These are phyloP conservation scores for Coccinonectria pachysandricola DNA, from an alignment of 2,329 filamentous ascomycete genomes.

Conservation along the genomic window DNA sequence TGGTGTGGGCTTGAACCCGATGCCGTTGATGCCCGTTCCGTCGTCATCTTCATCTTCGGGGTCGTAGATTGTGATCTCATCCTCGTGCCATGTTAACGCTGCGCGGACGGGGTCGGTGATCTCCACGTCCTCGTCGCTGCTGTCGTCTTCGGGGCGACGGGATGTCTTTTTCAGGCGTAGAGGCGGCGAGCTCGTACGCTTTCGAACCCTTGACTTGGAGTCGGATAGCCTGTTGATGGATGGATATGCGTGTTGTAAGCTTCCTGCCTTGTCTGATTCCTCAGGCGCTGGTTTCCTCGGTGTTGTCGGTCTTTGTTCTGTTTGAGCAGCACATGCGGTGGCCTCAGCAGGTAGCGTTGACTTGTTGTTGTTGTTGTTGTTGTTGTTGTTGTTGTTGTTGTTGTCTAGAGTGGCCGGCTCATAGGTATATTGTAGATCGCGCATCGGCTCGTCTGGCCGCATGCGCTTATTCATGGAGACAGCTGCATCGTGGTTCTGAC, in stretches of 20 bases:
- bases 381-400: background rate
- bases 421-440: too few relatives aligned
- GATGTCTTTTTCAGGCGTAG: slow-evolving; percentile 18
- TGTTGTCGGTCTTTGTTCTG: too few relatives aligned
- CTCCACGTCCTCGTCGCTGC: slow-evolving; percentile 23
- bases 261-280: slow-evolving; percentile 7
- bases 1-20: slow-evolving; percentile 55
- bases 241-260: slow-evolving; percentile 25
- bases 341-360: too few relatives aligned
- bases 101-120: slow-evolving; percentile 45
- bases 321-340: too few relatives aligned
- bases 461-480: too few relatives aligned
- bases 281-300: too few relatives aligned
- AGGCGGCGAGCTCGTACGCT: slow-evolving; percentile 30
- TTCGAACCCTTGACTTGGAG: slow-evolving; percentile 27
- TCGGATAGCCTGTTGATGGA: slow-evolving; percentile 30
- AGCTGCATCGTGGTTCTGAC: slow-evolving; percentile 13
- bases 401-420: background rate
- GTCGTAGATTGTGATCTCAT: slow-evolving; percentile 58
- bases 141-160: slow-evolving; percentile 11
- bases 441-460: slow-evolving; percentile 22
- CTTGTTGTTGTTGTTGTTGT: too few relatives aligned
- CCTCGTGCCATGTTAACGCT: slow-evolving; percentile 55
- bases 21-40: slow-evolving; percentile 56
- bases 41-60: slow-evolving; percentile 56